Evolutionary conservation across 106 monocot genomes (phyloP).

Genomic region (Acanthochlamys bracteata): DNA sequence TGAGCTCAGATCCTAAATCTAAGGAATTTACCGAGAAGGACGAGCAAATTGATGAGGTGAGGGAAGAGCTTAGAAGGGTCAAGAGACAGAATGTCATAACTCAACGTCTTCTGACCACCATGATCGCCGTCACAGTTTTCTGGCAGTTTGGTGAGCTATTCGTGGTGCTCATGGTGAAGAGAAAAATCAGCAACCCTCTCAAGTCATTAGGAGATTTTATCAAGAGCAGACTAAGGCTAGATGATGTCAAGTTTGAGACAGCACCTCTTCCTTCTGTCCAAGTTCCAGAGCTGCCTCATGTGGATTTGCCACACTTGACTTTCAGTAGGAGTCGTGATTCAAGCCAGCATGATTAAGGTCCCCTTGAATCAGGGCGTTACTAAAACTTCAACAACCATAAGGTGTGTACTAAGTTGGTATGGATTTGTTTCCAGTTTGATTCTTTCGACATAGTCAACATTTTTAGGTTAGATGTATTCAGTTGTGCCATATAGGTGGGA

Average conservation of each 20-base stretch:
- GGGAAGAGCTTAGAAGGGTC: constrained; percentile 38
- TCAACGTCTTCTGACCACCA: constrained; percentile 41
- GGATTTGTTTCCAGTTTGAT: too few species aligned
- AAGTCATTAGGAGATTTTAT: constrained; percentile 26
- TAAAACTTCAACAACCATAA: too few species aligned
- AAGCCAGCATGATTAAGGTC: neutral
- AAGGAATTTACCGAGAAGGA: constrained; percentile 5
- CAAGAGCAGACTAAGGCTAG: constrained; percentile 5
- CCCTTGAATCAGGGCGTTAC: too few species aligned
- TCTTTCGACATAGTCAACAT: too few species aligned
- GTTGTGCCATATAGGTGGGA: too few species aligned
- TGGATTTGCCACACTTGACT: constrained; percentile 21
- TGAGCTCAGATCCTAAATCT: neutral
- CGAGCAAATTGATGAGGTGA: constrained; percentile 18
- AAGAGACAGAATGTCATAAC: constrained; percentile 56
- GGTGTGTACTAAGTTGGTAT: too few species aligned
- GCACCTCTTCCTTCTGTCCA: constrained; percentile 16
- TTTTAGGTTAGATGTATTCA: too few species aligned
- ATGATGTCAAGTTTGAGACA: constrained; percentile 19
- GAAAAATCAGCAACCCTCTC: constrained; percentile 36
- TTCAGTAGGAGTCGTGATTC: neutral
- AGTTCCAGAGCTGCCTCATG: constrained; percentile 21
- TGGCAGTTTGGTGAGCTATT: constrained; percentile 53
- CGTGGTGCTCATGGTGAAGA: constrained; percentile 21
- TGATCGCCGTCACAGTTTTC: constrained; percentile 29